These are phyloP conservation scores for Beauveria rudraprayagi DNA, from an alignment of 2,329 filamentous ascomycete genomes.

Conservation along the genomic window DNA sequence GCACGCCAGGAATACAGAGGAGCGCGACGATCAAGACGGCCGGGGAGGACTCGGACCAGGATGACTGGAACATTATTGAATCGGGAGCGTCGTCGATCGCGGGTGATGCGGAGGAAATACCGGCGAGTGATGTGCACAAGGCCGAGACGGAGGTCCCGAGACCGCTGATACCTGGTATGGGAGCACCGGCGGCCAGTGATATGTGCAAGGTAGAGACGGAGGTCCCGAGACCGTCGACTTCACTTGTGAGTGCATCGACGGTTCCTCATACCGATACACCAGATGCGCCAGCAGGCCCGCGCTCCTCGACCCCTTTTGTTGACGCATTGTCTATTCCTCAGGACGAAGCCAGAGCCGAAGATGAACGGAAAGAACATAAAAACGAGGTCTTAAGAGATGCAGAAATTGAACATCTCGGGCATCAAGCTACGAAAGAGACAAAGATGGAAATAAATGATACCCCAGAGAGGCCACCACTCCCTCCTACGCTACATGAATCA, in stretches of 20 bases:
- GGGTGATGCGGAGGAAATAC: not conserved
- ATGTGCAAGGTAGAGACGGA: not conserved
- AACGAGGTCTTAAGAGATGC: not conserved
- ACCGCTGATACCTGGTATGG: not conserved
- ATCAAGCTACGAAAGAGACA: not conserved
- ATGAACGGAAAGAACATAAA: not conserved
- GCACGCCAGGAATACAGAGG: constrained; percentile 24
- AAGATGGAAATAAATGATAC: not conserved
- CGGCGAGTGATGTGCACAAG: not conserved
- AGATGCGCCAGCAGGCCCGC: no score
- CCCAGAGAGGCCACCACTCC: not conserved
- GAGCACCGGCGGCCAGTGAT: not conserved
- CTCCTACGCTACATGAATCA: not conserved
- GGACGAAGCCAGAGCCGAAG: not conserved
- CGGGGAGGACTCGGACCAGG: constrained; percentile 13
- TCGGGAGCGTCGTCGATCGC: constrained; percentile 25
- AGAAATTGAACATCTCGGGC: not conserved
- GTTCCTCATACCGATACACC: not conserved
- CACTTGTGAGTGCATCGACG: not conserved
- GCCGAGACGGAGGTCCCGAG: not conserved
- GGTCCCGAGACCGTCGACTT: not conserved
- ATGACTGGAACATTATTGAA: constrained; percentile 48
- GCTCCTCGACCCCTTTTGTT: not conserved
- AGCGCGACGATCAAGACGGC: constrained; percentile 31
- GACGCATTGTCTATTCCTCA: not conserved